Evolutionary conservation across 2,329 filamentous ascomycete genomes (phyloP), one percentile per base, ranked within the genome.

Genomic region (Colletotrichum spaethianum): DNA sequence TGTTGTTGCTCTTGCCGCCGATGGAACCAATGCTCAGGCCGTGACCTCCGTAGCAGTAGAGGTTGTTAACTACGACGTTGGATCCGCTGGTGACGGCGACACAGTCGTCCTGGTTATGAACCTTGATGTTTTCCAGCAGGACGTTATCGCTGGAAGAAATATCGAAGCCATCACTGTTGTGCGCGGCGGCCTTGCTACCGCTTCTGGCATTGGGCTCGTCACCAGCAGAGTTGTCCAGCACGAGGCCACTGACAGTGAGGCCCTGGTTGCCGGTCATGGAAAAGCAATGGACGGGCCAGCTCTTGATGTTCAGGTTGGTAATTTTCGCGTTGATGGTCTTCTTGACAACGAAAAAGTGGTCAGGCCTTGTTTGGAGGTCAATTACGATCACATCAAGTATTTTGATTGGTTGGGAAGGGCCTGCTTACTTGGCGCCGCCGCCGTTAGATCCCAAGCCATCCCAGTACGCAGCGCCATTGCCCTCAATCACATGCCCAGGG

Each of bases 21-120:
- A 87, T 77, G 2, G 82, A 85, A 4, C 86, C 86, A 6, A 87
- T 84, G 1, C 83, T 86, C 11, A 87, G 75, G 9, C 86, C 85
- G 57, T 86, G 86, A 11, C 83, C 84, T 20, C 85, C 84, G 3
- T 78, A 82, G 76, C 86, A 88, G 46, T 80, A 82, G 31, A 87
- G 79, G 4, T 78, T 78, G 20, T 79, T 76, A 6, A 86, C 82
- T 2, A 80, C 82, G 31, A 84, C 78, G 55, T 83, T 82, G 64
- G 80, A 77, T 12, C 83, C 82, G 0, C 81, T 80, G 72, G 86
- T 86, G 75, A 83, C 83, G 4, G 83, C 83, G 1, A 85, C 79
- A 69, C 85, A 86, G 76, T 85, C 84, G 63, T 85, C 83, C 66
- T 84, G 79, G 71, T 85, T 85, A 52, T 75, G 77, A 23, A 86